Evolutionary conservation across 2,329 filamentous ascomycete genomes (phyloP).

Genomic region (Pseudocercospora musae): DNA sequence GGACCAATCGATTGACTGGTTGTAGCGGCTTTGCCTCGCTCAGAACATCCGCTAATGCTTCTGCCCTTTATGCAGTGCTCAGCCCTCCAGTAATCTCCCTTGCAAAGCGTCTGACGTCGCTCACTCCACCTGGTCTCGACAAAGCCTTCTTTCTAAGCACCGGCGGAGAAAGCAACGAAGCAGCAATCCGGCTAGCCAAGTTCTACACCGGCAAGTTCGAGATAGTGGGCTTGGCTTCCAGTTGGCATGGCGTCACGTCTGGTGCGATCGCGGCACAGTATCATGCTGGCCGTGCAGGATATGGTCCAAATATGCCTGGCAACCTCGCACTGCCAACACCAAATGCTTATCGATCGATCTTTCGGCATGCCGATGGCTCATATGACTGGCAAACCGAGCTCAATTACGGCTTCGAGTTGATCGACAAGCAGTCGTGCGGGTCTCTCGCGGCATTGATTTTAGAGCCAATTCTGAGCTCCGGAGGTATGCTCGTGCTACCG

Average conservation of each 20-base stretch:
- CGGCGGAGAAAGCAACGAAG: conserved; percentile 55
- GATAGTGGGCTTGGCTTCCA: conserved; percentile 58
- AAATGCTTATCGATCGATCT: conserved; percentile 58
- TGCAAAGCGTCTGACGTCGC: conserved; percentile 48
- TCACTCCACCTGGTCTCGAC: conserved; percentile 51
- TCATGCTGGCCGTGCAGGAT: conserved; percentile 50
- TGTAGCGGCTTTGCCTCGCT: too few species aligned
- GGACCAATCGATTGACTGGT: too few species aligned
- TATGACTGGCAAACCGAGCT: conserved; percentile 66
- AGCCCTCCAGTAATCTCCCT: conserved; percentile 57
- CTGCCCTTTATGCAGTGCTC: conserved; percentile 39
- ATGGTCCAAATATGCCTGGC: conserved; percentile 52
- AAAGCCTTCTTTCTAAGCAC: conserved; percentile 59
- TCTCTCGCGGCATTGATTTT: conserved; percentile 62
- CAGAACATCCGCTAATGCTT: too few species aligned
- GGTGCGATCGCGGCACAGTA: conserved; percentile 54
- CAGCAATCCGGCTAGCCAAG: conserved; percentile 64
- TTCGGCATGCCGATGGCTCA: conserved; percentile 56
- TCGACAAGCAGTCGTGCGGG: conserved; percentile 59
- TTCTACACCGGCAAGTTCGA: conserved; percentile 63
- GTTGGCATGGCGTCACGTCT: conserved; percentile 61
- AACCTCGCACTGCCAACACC: conserved; percentile 58
- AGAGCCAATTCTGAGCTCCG: conserved; percentile 58
- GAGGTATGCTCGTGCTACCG: conserved; percentile 60
- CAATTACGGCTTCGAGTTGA: conserved; percentile 59